These are phyloP conservation scores for Jacaranda copaia DNA, from an alignment of 257 asterid species.

Conservation along the genomic window DNA sequence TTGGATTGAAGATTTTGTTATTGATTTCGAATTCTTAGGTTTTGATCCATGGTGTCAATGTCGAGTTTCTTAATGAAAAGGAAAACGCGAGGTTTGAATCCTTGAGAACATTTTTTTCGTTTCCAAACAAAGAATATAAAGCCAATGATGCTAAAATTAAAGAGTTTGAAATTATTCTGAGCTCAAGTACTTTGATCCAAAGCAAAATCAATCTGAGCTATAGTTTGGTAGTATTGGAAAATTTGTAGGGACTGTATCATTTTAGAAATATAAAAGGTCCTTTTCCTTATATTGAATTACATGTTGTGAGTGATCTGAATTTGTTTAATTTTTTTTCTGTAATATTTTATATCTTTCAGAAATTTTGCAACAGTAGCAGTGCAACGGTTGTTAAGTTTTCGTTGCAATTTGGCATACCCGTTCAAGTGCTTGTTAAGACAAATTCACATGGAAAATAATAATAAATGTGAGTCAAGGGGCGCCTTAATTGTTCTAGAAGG, in stretches of 20 bases:
- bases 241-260: neutral
- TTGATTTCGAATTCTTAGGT: neutral
- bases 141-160: neutral
- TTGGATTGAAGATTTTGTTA: neutral
- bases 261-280: neutral
- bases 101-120: neutral
- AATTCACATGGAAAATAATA: constrained; percentile 70
- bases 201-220: neutral
- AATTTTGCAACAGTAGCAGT: constrained; percentile 43
- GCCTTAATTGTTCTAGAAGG: constrained; percentile 96
- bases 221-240: constrained; percentile 5
- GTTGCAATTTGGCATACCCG: constrained; percentile 45
- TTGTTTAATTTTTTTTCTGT: neutral
- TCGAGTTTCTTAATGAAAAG: neutral
- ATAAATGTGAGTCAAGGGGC: constrained; percentile 65
- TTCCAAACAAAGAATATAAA: neutral
- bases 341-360: constrained; percentile 35
- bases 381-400: constrained; percentile 36
- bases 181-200: neutral
- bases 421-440: constrained; percentile 58
- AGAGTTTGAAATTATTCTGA: constrained; percentile 14
- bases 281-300: neutral
- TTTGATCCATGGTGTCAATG: neutral
- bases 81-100: neutral
- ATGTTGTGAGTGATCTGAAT: neutral